Evolutionary conservation across 1,284 basidiomycete species (phyloP), one percentile per base, ranked within the genome.

Genomic region (Lignosus rhinocerotis): DNA sequence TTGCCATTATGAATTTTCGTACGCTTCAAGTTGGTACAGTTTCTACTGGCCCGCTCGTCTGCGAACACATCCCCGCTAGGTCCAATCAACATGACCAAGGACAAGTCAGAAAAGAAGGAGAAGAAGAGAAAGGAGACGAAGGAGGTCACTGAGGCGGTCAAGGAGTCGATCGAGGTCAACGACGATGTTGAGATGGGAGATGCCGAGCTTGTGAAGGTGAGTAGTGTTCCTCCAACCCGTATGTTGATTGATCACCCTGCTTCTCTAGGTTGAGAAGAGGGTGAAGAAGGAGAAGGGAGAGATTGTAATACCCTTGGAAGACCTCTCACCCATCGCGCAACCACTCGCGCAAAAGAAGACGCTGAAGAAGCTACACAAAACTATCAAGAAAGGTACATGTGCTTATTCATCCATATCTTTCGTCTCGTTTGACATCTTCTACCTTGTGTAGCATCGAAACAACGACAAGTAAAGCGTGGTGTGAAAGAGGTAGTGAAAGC

Each of bases 401-500:
- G 14, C 30, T 47, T 33, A 47, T 9, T 5, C 11, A 2, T 12
- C 12, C 11, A 10, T 9, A 11, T 25, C 16, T 25, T 6, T 69
- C 25, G 36, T 41, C 47, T 43, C 25, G 6, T 38, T 34, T 46
- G 16, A 32, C 34, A 31, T 34, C 31, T 12, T 11, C 9, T n/a
- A 31, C 6, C 19, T 51, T n/a, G 16, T 25, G 42, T 66, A 94
- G 93, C 94, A 17, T 94, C 93, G 33, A 97, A 96, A 75, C 87
- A 87, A 48, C 85, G 95, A 61, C 93, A 96, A 75, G 89, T 98
- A 38, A 96, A 96, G 76, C 85, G 95, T 50, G 94, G 94, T 45
- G 95, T 98, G 52, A 98, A 98, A 77, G 95, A 98, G 74, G 93
- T 98, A 36, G 94, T 96, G 55, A 98, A 98, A 75, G 93, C 93